Conservation (phyloP, 1,284 basidiomycete genomes). For the Cutaneotrichosporon cutaneum region DNA sequence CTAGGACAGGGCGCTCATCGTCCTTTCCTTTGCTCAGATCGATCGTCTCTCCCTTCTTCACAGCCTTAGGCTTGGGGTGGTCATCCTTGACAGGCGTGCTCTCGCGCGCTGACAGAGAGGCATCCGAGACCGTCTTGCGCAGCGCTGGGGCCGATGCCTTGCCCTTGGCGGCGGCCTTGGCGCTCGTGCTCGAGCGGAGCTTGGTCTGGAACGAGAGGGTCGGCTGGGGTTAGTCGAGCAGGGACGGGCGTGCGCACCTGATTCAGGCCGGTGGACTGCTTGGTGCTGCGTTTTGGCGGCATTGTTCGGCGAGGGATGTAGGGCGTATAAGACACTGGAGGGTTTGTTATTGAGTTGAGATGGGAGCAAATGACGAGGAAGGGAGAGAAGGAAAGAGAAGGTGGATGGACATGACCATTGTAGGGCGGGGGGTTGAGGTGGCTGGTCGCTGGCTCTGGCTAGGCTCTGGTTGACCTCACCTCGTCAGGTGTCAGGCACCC, state of each 20-base stretch:
- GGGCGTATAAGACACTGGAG: too few species aligned
- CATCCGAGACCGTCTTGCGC: conserved; percentile 9
- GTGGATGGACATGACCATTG: conserved; percentile 12
- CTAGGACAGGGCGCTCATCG: conserved; percentile 33
- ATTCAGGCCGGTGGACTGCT: conserved; percentile 25
- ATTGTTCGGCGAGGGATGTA: conserved; percentile 7
- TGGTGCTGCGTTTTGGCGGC: conserved; percentile 27
- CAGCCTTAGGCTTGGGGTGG: conserved; percentile 1
- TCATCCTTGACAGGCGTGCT: conserved; percentile 11
- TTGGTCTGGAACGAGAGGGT: conserved; percentile 32
- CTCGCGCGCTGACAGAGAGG: conserved; percentile 7
- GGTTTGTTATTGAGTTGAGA: not conserved
- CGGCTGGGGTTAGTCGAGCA: conserved; percentile 21
- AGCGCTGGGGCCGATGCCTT: too few species aligned
- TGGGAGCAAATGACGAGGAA: not conserved
- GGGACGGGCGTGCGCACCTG: conserved; percentile 21
- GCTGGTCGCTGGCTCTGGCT: too few species aligned
- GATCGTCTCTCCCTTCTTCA: conserved; percentile 10
- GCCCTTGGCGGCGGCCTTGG: conserved; percentile 18
- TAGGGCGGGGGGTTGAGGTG: conserved; percentile 7
- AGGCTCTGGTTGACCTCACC: conserved; percentile 11
- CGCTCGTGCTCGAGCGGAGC: conserved; percentile 15
- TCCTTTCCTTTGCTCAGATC: conserved; percentile 14
- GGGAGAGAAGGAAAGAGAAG: not conserved
- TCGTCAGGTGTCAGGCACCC: not conserved